Evolutionary conservation across 208 protist genomes (phyloP), one percentile per base, ranked within the genome.

Genomic region (Crithidia expoeki): DNA sequence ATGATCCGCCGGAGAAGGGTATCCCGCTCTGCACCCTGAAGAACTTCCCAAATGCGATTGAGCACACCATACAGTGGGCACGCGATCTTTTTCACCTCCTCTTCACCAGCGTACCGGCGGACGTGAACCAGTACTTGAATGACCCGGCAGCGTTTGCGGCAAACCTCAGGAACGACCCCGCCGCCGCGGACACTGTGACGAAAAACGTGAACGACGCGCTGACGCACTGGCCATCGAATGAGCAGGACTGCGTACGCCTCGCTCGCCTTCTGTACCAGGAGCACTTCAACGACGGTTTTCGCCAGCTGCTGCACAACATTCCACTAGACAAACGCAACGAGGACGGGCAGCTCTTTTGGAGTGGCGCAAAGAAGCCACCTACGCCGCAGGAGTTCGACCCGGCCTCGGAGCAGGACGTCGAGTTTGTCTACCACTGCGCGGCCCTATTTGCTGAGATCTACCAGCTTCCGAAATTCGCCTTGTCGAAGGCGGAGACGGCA

Each of bases 11-110:
- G 28, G 98, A 99, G 83, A 98, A 99, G 80, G 86, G 88, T 10
- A 99, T 99, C 74, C 98, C 99, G 28, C 90, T 99, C n/a, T 99
- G 99, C 86, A 99, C 99, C 17, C 84, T 99, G 21, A 99, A 99
- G 81, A 99, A 99, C 85, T 99, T 99, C 88, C 99, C 99, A n/a
- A 98, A 99, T 82, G 81, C 89, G 28, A 99, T 99, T 83, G 98
- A 99, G 83, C 98, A 99, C 84, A 99, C 96, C 10, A 99, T 99
- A 71, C 97, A 99, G 87, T 98, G 94, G 95, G 92, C 96, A 30
- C 81, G 95, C 40, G 93, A 98, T 59, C 80, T 93, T 47, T 98
- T 98, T 69, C 83, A 97, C 64, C 68, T 94, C 40, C 66, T 98
- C 30, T 98, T 97, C 49, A 65, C 53, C 44, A 88, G 81, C 46